phyloP scores from a whole-genome alignment of 345 rosid species.

The Aquilaria sinensis region DNA sequence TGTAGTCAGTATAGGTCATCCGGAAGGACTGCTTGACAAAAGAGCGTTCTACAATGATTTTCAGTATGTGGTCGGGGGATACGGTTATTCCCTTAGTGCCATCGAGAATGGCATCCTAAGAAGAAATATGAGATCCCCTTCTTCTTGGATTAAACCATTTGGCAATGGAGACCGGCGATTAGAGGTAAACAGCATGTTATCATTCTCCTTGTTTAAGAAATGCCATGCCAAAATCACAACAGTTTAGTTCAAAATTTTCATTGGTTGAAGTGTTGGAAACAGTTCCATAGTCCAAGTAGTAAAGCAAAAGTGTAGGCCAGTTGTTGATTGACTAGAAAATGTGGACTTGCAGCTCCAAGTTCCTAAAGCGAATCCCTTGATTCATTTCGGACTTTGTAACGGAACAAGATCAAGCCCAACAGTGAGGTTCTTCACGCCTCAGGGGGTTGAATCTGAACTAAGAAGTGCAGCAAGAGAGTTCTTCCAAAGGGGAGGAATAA shows the following conservation, averaged over 20 bases:
- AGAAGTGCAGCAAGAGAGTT: constrained; percentile 64
- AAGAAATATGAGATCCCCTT: constrained; percentile 45
- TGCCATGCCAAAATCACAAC: too few species aligned
- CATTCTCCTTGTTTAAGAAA: too few species aligned
- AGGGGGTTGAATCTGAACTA: constrained; percentile 63
- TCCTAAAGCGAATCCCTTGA: constrained; percentile 56
- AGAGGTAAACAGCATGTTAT: constrained; percentile 19
- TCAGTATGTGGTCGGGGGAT: constrained; percentile 75
- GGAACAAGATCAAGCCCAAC: constrained; percentile 81
- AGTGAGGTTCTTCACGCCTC: constrained; percentile 66
- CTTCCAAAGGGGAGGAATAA: constrained; percentile 60
- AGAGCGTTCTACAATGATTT: constrained; percentile 62
- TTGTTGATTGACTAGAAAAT: too few species aligned
- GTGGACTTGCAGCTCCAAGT: constrained; percentile 37
- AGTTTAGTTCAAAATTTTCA: too few species aligned
- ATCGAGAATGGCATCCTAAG: constrained; percentile 75
- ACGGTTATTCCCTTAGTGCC: constrained; percentile 48
- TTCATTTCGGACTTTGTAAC: constrained; percentile 81
- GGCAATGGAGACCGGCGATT: constrained; percentile 39
- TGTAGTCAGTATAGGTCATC: constrained; percentile 54
- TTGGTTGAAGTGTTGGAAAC: too few species aligned
- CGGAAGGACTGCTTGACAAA: constrained; percentile 62
- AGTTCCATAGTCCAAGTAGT: too few species aligned
- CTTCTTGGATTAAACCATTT: constrained; percentile 58
- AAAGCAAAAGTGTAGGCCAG: too few species aligned